Evolutionary conservation across 2,329 filamentous ascomycete genomes (phyloP).

Genomic region (Colletotrichum sp.): DNA sequence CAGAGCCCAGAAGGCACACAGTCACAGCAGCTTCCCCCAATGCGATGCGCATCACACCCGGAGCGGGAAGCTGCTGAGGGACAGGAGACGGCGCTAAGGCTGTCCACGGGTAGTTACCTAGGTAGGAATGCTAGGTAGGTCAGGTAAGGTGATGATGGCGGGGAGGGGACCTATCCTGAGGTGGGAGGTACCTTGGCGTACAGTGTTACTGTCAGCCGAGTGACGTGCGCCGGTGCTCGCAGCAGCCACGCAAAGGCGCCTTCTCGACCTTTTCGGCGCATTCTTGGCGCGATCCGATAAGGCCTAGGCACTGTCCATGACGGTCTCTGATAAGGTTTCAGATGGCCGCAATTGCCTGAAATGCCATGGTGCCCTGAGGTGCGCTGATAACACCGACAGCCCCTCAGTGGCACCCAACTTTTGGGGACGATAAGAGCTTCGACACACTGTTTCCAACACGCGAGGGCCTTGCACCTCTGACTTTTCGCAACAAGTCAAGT

Average conservation of each 20-base stretch:
- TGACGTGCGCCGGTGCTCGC: not conserved
- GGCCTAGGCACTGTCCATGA: not conserved
- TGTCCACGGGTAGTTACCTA: not conserved
- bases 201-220: not conserved
- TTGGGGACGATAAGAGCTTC: slow-evolving; percentile 5
- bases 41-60: not conserved
- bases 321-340: slow-evolving; percentile 1
- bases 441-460: not conserved
- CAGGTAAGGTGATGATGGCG: not conserved
- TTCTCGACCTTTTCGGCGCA: not conserved
- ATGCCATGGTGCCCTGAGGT: not conserved
- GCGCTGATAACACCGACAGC: not conserved
- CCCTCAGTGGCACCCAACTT: not conserved
- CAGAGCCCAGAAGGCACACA: not conserved
- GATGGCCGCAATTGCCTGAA: not conserved
- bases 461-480: slow-evolving; percentile 9
- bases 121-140: not conserved
- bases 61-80: not conserved
- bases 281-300: not conserved
- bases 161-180: not conserved
- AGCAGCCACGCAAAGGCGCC: not conserved
- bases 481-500: not conserved
- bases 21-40: not conserved
- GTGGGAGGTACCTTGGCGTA: not conserved
- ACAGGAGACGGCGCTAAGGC: not conserved